A percentile compares a stretch with the other conserved stretches of the same genome.
phyloP scores from a whole-genome alignment of 306 rosid genomes.

The Acacia melanoxylon region DNA sequence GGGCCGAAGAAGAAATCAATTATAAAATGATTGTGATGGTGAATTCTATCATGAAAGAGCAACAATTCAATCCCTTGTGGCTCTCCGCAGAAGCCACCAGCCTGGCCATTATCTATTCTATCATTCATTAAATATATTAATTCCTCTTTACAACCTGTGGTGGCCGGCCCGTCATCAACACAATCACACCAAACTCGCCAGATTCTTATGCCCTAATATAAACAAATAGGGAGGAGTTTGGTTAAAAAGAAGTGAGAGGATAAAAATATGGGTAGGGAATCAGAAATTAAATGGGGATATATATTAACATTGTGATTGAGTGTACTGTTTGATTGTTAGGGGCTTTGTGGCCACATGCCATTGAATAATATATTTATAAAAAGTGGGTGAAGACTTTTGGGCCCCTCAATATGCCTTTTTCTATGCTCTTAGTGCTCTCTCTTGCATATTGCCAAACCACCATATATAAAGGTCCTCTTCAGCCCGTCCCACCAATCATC shows the following conservation, averaged over 20 bases:
- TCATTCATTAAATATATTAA: not conserved
- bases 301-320: not conserved
- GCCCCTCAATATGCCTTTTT: conserved; percentile 32
- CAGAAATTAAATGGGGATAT: not conserved
- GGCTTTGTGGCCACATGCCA: conserved; percentile 37
- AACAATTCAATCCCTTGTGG: conserved; percentile 24
- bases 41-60: conserved; percentile 24
- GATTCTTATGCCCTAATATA: not conserved
- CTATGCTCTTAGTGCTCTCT: conserved; percentile 28
- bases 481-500: conserved; percentile 31
- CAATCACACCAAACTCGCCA: not conserved
- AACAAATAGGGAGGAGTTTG: not conserved
- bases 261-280: not conserved
- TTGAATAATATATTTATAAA: conserved; percentile 30
- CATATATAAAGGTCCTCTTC: not conserved
- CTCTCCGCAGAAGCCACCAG: conserved; percentile 23
- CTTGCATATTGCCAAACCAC: conserved; percentile 9
- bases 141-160: not conserved
- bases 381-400: conserved; percentile 19
- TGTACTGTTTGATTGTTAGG: conserved; percentile 33
- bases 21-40: conserved; percentile 38
- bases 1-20: conserved; percentile 30
- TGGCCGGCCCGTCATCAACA: not conserved
- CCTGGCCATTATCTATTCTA: conserved; percentile 20
- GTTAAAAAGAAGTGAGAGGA: not conserved